Base-by-base conservation (phyloP, 2,329 filamentous ascomycete genomes). In the Alternaria sp. region DNA sequence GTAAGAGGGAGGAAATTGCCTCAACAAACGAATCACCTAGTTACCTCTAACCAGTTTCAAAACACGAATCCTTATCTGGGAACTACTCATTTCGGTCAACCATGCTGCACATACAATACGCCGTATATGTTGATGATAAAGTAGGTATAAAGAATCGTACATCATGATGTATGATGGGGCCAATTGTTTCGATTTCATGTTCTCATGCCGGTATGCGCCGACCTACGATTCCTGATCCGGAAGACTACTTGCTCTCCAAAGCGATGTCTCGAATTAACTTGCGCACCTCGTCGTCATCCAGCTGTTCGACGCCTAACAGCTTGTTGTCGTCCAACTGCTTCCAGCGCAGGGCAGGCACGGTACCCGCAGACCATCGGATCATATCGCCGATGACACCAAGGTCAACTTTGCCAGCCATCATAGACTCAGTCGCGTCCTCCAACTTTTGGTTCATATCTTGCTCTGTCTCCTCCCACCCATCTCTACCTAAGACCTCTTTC, bases 271-370 rank as follows among this genome's bases (percentile, higher is more conserved):
- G 40, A 16, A 58, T 58, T 25, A 58, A 30, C 18, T 28, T 44
- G 11, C 48, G 46, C 20, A 58, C 38, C 18, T 58, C 28, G 36
- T 53, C 55, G 43, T 58, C 55, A 22, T 36, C 32, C 48, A 58
- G 41, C 18, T 14, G 30, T 50, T 44, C 41, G 36, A 58, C 48
- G 14, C 55, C 55, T 40, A 58, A 45, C 27, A 58, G 14, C 27
- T 46, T 44, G 40, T 58, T 58, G 36, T 58, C 55, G n/a, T 58
- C 48, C 25, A 53, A 41, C 40, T 53, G 55, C 40, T 58, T 38
- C 55, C 55, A 58, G 40, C 55, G 54, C 22, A 20, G 54, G 10
- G 54, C 27, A 7, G 43, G 41, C 4, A 46, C 44, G 11, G 44
- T 34, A 3, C n/a, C 32, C 7, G 46, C 48, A 40, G 53, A 56